Base-by-base conservation (phyloP, 306 rosid species). In the Dryas octopetala region DNA sequence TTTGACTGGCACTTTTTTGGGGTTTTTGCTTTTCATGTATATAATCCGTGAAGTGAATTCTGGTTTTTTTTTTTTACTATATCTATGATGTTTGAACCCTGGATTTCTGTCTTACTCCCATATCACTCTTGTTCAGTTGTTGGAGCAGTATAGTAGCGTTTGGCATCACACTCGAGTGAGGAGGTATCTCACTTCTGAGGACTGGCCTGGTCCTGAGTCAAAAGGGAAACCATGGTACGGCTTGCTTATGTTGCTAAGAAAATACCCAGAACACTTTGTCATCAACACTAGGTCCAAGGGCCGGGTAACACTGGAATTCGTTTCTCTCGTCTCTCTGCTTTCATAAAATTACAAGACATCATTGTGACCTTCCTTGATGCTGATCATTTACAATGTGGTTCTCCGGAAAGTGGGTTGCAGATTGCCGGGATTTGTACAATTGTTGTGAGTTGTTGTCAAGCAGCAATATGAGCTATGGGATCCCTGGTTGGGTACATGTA, bases 201-300 rank as follows among this genome's bases (percentile, higher is more conserved):
- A 90, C 13, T 90, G 93, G 96, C 81, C 93, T 43, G 89, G 96
- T 83, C 87, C 96, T 5, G 98, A 96, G 79, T 88, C 99, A 60
- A 96, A 96, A 87, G 97, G 94, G 60, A 96, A 96, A 80, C 99
- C 97, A 0, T 96, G 99, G 99, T 92, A 88, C 61, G 98, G 98
- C 46, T 83, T 96, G 79, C 97, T 96, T 23, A 90, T 89, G 98
- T 81, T 92, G 83, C 83, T 96, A 66, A 90, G 99, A 78, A 96
- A 92, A 85, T 96, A 96, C 82, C 99, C 99, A 1, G 99, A 96
- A 79, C 99, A 95, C 74, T 95, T 95, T 64, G 98, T 95, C 83
- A 91, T 95, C 83, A 92, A 92, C 93, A 95, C 97, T 10, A 86
- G 99, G 83, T 92, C 98, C 74, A 96, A 96, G 86, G 96, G 93